Evolutionary conservation across 2,329 filamentous ascomycete species (phyloP).

Genomic region (Calonectria fujianensis): DNA sequence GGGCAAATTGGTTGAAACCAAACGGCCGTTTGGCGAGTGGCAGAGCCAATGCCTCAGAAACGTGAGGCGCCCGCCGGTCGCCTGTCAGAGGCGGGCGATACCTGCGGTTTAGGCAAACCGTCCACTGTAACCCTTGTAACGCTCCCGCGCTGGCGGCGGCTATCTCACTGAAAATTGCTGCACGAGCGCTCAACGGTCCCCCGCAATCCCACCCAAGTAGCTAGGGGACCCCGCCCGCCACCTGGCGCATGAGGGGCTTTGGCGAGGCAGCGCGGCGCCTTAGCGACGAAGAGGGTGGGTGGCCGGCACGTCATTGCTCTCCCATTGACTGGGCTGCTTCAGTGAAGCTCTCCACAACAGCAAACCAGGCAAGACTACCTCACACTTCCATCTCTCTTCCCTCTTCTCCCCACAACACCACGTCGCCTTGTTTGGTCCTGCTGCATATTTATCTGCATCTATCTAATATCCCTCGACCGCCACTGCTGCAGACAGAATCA

Average conservation of each 20-base stretch:
- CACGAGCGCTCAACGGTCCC: constrained; percentile 19
- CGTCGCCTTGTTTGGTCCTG: constrained; percentile 4
- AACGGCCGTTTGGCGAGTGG: neutral
- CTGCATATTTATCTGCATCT: constrained; percentile 7
- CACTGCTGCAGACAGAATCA: constrained; percentile 18
- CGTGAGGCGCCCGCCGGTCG: neutral
- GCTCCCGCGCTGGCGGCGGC: constrained; percentile 23
- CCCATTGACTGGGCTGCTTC: constrained; percentile 23
- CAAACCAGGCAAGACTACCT: constrained; percentile 17
- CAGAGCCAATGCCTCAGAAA: neutral
- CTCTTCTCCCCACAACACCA: constrained; percentile 24
- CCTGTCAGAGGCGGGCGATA: neutral
- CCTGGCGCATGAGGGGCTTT: constrained; percentile 27
- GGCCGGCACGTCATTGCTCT: constrained; percentile 39
- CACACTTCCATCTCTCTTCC: constrained; percentile 18
- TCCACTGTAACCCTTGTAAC: constrained; percentile 17
- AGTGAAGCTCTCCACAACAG: constrained; percentile 41
- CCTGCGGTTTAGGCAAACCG: neutral
- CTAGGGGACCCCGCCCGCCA: constrained; percentile 35
- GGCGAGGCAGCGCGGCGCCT: constrained; percentile 16
- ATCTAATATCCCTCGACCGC: constrained; percentile 29
- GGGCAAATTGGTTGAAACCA: neutral
- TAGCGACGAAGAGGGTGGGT: constrained; percentile 12
- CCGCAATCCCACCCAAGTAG: constrained; percentile 29
- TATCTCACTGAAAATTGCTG: constrained; percentile 28